These are phyloP conservation scores for Apiotrichum porosum DNA, from an alignment of 1,284 basidiomycete species.

Conservation along the genomic window DNA sequence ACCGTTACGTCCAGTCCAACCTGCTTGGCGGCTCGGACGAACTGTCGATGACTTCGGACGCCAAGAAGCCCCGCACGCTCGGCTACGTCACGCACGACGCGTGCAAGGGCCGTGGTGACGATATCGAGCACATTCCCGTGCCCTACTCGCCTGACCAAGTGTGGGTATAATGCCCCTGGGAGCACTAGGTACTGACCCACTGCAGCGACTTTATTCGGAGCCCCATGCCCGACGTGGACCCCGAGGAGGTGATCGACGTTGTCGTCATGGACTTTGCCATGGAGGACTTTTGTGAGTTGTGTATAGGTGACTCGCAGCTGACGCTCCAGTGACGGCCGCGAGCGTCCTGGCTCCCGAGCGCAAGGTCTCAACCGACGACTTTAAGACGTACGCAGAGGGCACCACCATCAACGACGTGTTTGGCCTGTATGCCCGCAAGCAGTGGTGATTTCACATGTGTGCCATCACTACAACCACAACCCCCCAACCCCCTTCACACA, in stretches of 20 bases:
- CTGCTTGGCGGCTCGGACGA: neutral
- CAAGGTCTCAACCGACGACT: constrained; percentile 24
- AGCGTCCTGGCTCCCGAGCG: constrained; percentile 32
- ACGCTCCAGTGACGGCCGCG: constrained; percentile 33
- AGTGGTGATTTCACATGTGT: no score
- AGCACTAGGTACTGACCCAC: neutral
- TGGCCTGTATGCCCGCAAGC: constrained; percentile 38
- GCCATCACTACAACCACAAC: no score
- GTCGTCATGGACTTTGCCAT: constrained; percentile 47
- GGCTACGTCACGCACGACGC: constrained; percentile 45
- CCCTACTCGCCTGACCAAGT: constrained; percentile 15
- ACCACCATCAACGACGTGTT: constrained; percentile 38
- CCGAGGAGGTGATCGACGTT: constrained; percentile 39
- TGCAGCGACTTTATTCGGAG: constrained; percentile 41
- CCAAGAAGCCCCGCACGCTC: constrained; percentile 26
- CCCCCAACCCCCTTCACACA: no score
- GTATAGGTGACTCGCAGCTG: neutral
- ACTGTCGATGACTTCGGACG: neutral
- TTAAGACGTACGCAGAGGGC: constrained; percentile 41
- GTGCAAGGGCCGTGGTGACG: constrained; percentile 42
- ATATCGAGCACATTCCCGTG: constrained; percentile 45
- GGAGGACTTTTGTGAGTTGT: constrained; percentile 45
- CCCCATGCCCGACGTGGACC: constrained; percentile 31
- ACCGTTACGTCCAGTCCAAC: constrained; percentile 14
- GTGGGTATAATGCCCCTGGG: neutral